These are phyloP conservation scores for Trichoderma asperelloides DNA, from an alignment of 495 filamentous ascomycete genomes.

Conservation along the genomic window DNA sequence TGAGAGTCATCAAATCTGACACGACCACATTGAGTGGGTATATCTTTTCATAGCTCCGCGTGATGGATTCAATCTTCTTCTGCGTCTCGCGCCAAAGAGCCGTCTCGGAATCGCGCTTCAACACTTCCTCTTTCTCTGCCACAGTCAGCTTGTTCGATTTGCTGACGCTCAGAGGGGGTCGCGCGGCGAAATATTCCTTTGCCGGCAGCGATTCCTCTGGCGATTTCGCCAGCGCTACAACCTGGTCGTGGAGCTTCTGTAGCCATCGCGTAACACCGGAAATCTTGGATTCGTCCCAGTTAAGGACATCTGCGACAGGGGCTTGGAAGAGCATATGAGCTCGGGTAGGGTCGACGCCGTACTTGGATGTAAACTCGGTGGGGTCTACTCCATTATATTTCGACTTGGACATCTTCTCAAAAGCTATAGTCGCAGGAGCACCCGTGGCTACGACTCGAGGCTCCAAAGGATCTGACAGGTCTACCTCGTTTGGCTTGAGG, in stretches of 20 bases:
- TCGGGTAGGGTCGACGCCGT: slow-evolving; percentile 76
- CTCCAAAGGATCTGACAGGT: slow-evolving; percentile 45
- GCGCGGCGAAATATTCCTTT: slow-evolving; percentile 24
- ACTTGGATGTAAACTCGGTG: slow-evolving; percentile 53
- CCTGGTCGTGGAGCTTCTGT: slow-evolving; percentile 51
- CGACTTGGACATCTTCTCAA: slow-evolving; percentile 94
- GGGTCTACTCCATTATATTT: slow-evolving; percentile 93
- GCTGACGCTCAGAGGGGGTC: slow-evolving; percentile 12
- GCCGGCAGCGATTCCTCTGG: not conserved
- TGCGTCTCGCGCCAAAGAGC: slow-evolving; percentile 56
- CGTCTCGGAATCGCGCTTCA: slow-evolving; percentile 40
- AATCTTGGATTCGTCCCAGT: slow-evolving; percentile 84
- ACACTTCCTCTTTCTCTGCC: slow-evolving; percentile 12
- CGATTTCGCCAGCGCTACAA: slow-evolving; percentile 25
- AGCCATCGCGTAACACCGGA: slow-evolving; percentile 76
- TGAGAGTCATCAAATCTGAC: slow-evolving; percentile 71
- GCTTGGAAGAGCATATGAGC: slow-evolving; percentile 85
- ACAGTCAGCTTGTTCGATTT: not conserved
- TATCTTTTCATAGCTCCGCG: slow-evolving; percentile 56
- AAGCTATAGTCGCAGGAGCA: slow-evolving; percentile 50
- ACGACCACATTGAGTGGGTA: slow-evolving; percentile 73
- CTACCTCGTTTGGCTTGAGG: slow-evolving; percentile 68
- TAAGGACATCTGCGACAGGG: slow-evolving; percentile 69
- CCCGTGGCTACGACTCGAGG: slow-evolving; percentile 54
- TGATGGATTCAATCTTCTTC: slow-evolving; percentile 55